Conservation (phyloP, 2,329 filamentous ascomycete species). For the Cyphellophora europaea region DNA sequence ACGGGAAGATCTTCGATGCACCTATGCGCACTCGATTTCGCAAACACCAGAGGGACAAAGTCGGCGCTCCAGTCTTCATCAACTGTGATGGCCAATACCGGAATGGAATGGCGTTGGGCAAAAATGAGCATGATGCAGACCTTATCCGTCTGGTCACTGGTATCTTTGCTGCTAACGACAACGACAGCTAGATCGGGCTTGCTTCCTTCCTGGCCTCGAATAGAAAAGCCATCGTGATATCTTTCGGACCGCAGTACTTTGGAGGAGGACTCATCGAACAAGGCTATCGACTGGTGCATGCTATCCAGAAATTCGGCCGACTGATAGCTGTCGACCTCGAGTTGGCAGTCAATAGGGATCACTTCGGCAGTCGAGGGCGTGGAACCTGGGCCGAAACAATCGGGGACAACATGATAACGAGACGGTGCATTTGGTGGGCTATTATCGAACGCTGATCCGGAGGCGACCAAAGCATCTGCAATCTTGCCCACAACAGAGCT, state of each 20-base stretch:
- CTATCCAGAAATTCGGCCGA: conserved; percentile 21
- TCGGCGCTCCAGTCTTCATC: conserved; percentile 29
- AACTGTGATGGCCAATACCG: conserved; percentile 35
- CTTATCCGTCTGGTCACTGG: conserved; percentile 1
- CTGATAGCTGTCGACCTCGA: conserved; percentile 38
- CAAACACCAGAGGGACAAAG: conserved; percentile 1
- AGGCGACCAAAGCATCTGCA: conserved; percentile 36
- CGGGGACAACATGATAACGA: conserved; percentile 38
- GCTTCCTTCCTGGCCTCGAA: conserved; percentile 25
- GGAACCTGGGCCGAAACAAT: conserved; percentile 35
- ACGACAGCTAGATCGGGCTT: conserved; percentile 35
- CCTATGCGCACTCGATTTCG: neutral
- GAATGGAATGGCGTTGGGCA: conserved; percentile 33
- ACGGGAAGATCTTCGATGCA: neutral
- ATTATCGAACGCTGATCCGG: conserved; percentile 24
- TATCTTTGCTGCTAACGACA: conserved; percentile 28
- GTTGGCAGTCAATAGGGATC: conserved; percentile 31
- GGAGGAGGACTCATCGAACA: conserved; percentile 22
- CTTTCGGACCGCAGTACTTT: conserved; percentile 27
- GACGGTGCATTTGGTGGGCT: conserved; percentile 30
- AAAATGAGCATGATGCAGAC: conserved; percentile 26
- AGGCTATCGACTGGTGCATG: conserved; percentile 25
- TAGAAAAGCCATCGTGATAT: too few relatives aligned
- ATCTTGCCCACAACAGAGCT: conserved; percentile 37
- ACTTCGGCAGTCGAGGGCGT: conserved; percentile 39